A percentile compares a stretch with the other conserved stretches of the same genome.
Conservation (phyloP, 2,329 filamentous ascomycete genomes). For the Septoria linicola region DNA sequence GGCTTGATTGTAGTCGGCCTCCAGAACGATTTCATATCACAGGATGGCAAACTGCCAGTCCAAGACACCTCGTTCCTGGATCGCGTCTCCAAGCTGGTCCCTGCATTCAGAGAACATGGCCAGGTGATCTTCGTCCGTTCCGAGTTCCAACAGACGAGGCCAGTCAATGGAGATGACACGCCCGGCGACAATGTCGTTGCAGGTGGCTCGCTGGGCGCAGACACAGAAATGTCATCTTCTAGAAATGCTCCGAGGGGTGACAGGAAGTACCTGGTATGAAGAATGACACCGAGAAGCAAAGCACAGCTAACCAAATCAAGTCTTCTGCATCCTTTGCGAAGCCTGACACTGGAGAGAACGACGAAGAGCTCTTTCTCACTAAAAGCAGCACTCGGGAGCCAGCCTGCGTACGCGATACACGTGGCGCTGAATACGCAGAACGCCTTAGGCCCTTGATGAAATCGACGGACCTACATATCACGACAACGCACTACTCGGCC, state of each 20-base stretch:
- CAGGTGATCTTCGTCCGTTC: slow-evolving; percentile 84
- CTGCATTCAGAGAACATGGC: slow-evolving; percentile 69
- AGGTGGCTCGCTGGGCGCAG: slow-evolving; percentile 19
- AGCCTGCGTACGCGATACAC: slow-evolving; percentile 44
- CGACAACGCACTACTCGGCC: slow-evolving; percentile 84
- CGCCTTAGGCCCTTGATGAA: slow-evolving; percentile 51
- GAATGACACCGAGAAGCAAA: neutral
- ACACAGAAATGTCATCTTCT: slow-evolving; percentile 3
- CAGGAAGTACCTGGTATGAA: slow-evolving; percentile 20
- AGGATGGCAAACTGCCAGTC: slow-evolving; percentile 66
- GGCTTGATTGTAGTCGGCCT: slow-evolving; percentile 82
- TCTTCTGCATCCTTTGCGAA: slow-evolving; percentile 13
- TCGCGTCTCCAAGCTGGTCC: slow-evolving; percentile 64
- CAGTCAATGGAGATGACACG: slow-evolving; percentile 23
- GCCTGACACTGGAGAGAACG: slow-evolving; percentile 33
- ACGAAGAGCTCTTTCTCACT: slow-evolving; percentile 49
- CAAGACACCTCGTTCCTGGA: slow-evolving; percentile 64
- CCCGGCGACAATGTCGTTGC: slow-evolving; percentile 31
- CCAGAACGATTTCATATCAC: slow-evolving; percentile 82
- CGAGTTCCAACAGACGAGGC: slow-evolving; percentile 53
- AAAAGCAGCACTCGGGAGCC: slow-evolving; percentile 40
- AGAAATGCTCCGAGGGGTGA: neutral
- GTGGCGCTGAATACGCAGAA: slow-evolving; percentile 53
- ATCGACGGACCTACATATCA: slow-evolving; percentile 54
- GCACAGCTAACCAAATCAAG: slow-evolving; percentile 12